Evolutionary conservation across 2,329 filamentous ascomycete genomes (phyloP).

Genomic region (Monosporascus sp.): DNA sequence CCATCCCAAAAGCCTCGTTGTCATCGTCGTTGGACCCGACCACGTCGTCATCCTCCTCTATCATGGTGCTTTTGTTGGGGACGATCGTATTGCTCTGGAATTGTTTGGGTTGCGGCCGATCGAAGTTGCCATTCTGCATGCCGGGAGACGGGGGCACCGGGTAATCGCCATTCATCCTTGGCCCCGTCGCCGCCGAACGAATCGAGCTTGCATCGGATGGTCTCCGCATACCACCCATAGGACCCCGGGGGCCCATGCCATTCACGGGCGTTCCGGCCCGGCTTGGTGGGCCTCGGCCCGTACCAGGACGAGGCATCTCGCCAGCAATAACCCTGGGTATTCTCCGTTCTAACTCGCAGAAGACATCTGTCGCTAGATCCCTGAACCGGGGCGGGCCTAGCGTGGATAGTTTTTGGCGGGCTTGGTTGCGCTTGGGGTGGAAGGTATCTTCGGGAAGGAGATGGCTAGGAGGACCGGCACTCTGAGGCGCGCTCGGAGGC

Average conservation of each 20-base stretch:
- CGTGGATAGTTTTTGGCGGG: slow-evolving; percentile 90
- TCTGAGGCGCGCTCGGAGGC: slow-evolving; percentile 46
- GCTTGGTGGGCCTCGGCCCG: slow-evolving; percentile 52
- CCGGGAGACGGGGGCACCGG: slow-evolving; percentile 57
- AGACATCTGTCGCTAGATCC: slow-evolving; percentile 92
- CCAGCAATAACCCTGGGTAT: slow-evolving; percentile 74
- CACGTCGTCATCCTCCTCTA: slow-evolving; percentile 86
- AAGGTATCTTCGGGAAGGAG: slow-evolving; percentile 83
- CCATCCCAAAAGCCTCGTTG: slow-evolving; percentile 60
- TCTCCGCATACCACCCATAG: slow-evolving; percentile 48
- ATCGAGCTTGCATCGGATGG: slow-evolving; percentile 62
- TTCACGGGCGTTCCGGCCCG: slow-evolving; percentile 60
- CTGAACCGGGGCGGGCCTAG: slow-evolving; percentile 82
- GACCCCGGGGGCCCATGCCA: slow-evolving; percentile 47
- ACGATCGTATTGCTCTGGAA: slow-evolving; percentile 95
- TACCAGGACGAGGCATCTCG: slow-evolving; percentile 62
- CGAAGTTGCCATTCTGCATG: slow-evolving; percentile 58
- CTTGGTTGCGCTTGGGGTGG: slow-evolving; percentile 95
- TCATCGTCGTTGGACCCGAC: slow-evolving; percentile 53
- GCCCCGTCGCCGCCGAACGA: slow-evolving; percentile 31
- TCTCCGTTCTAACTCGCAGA: slow-evolving; percentile 85
- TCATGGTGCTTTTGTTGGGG: slow-evolving; percentile 95
- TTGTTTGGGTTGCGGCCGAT: slow-evolving; percentile 77
- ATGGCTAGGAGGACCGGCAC: slow-evolving; percentile 58
- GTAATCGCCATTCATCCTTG: slow-evolving; percentile 37